These are phyloP conservation scores for Kalmusia sp. DNA, from an alignment of 2,329 filamentous ascomycete species.

Conservation along the genomic window DNA sequence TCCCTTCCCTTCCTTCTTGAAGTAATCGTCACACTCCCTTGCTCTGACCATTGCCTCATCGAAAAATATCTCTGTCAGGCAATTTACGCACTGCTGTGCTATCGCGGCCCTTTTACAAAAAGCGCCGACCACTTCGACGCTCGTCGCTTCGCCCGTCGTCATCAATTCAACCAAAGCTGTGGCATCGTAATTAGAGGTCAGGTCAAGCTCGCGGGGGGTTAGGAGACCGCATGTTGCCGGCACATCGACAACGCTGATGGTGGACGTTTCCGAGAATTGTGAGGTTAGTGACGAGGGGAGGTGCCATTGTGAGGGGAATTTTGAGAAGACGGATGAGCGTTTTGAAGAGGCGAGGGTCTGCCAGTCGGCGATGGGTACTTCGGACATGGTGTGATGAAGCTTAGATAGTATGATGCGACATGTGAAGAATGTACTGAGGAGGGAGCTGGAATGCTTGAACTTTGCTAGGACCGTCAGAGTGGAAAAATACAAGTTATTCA, in stretches of 20 bases:
- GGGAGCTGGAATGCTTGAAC: too few species aligned
- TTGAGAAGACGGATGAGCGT: constrained; percentile 28
- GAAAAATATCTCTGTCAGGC: constrained; percentile 54
- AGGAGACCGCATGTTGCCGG: constrained; percentile 40
- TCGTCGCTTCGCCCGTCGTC: constrained; percentile 27
- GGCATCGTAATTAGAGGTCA: constrained; percentile 47
- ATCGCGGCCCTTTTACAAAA: constrained; percentile 62
- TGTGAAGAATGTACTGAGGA: too few species aligned
- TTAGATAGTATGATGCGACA: background rate
- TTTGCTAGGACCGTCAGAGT: background rate
- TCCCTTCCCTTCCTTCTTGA: constrained; percentile 46
- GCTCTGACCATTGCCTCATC: constrained; percentile 49
- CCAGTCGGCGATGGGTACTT: constrained; percentile 30
- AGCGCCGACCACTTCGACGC: constrained; percentile 56
- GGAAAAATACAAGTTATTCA: background rate
- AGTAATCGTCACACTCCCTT: constrained; percentile 46
- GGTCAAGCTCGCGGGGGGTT: constrained; percentile 36
- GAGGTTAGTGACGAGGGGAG: constrained; percentile 29
- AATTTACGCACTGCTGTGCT: constrained; percentile 65
- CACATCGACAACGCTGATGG: constrained; percentile 37
- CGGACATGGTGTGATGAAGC: background rate
- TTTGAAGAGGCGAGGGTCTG: constrained; percentile 38
- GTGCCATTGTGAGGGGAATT: constrained; percentile 44
- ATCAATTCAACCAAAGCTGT: constrained; percentile 38
- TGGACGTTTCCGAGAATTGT: constrained; percentile 25